Percentiles rank a stretch among this genome's conserved stretches.
These are phyloP conservation scores for Pichia inconspicua DNA, from an alignment of 1,139 yeast genomes.

Conservation along the genomic window DNA sequence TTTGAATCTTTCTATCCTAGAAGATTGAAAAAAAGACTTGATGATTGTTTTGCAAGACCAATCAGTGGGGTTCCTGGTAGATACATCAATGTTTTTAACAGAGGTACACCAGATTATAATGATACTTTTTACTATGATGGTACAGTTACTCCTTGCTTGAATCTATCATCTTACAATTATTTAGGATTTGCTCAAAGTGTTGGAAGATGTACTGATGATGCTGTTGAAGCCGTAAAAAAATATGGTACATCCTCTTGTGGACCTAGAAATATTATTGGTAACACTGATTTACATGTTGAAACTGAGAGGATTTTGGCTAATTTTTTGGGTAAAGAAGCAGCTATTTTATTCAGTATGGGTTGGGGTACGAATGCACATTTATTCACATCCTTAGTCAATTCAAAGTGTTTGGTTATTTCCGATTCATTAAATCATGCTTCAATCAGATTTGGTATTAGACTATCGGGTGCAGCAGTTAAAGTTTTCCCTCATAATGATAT, in stretches of 20 bases:
- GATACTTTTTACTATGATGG: slow-evolving; percentile 65
- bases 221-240: slow-evolving; percentile 52
- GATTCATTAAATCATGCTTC: slow-evolving; percentile 96
- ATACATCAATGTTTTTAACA: slow-evolving; percentile 69
- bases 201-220: slow-evolving; percentile 82
- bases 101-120: slow-evolving; percentile 57
- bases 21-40: slow-evolving; percentile 81
- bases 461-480: slow-evolving; percentile 89
- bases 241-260: slow-evolving; percentile 79
- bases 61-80: slow-evolving; percentile 97
- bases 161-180: slow-evolving; percentile 85
- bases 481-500: slow-evolving; percentile 91
- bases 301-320: slow-evolving; percentile 76
- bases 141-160: slow-evolving; percentile 65
- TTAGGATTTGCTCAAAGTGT: slow-evolving; percentile 94
- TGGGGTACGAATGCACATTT: slow-evolving; percentile 94
- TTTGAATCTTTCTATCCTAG: slow-evolving; percentile 92
- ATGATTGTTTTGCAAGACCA: slow-evolving; percentile 93
- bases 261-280: slow-evolving; percentile 67
- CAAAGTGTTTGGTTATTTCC: slow-evolving; percentile 82
- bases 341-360: slow-evolving; percentile 86
- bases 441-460: slow-evolving; percentile 87
- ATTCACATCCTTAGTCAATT: slow-evolving; percentile 75
- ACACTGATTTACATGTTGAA: slow-evolving; percentile 63
- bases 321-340: slow-evolving; percentile 86